Percentiles rank a stretch among this genome's conserved stretches.
Evolutionary conservation across 2,329 filamentous ascomycete species (phyloP).

Genomic region (Penicillium brevicompactum): DNA sequence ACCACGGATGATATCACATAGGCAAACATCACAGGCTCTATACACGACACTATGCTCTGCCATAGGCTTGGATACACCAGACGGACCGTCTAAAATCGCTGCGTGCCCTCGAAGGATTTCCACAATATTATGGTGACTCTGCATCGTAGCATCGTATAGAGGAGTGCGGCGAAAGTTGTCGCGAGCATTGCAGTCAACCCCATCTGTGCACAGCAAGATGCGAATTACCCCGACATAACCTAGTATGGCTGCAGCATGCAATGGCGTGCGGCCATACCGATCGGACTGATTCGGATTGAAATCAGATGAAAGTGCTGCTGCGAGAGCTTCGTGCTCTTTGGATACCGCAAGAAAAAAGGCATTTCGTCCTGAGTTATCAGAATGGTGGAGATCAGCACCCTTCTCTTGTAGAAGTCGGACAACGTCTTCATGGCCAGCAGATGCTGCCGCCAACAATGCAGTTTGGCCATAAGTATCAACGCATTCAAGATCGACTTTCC

Average conservation of each 20-base stretch:
- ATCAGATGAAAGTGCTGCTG: background rate
- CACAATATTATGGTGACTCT: background rate
- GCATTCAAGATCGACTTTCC: background rate
- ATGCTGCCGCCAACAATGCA: background rate
- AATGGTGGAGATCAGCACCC: background rate
- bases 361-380: background rate
- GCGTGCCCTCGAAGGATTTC: too few relatives aligned
- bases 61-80: too few relatives aligned
- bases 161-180: background rate
- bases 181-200: background rate
- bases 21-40: too few relatives aligned
- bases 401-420: background rate
- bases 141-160: background rate
- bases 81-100: too few relatives aligned
- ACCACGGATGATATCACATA: too few relatives aligned
- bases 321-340: background rate
- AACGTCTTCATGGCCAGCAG: background rate
- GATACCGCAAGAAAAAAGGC: background rate
- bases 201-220: background rate
- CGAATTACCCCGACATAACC: background rate
- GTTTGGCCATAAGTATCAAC: background rate
- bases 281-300: background rate
- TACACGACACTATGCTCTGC: too few relatives aligned
- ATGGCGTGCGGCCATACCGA: background rate
- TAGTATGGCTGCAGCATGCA: background rate